These are phyloP conservation scores for Saprolegnia diclina DNA, from an alignment of 352 stramenopile genomes.

Conservation along the genomic window DNA sequence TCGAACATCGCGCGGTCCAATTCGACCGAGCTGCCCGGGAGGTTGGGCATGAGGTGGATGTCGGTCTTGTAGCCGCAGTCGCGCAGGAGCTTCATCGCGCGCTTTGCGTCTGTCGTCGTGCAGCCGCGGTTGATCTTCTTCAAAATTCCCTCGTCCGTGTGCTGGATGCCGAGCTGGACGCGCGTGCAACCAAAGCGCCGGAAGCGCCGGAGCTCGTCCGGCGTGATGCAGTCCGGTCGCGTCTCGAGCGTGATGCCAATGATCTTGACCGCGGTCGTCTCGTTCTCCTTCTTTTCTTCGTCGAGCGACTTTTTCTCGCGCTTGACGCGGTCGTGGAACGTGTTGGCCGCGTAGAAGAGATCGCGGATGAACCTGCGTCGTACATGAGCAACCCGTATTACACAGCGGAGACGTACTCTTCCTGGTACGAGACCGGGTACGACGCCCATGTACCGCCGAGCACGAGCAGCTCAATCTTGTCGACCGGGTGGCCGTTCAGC, in stretches of 20 bases:
- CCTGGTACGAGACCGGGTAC: conserved; percentile 88
- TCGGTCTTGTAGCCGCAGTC: conserved; percentile 93
- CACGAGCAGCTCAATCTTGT: conserved; percentile 91
- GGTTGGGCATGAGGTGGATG: conserved; percentile 91
- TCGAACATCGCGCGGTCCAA: conserved; percentile 89
- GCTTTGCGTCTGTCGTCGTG: conserved; percentile 57
- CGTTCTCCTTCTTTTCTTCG: conserved; percentile 87
- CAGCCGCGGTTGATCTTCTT: conserved; percentile 89
- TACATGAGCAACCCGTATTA: no score
- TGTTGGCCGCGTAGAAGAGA: conserved; percentile 90
- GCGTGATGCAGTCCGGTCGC: conserved; percentile 85
- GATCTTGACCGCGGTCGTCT: conserved; percentile 76
- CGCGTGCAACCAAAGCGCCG: conserved; percentile 79
- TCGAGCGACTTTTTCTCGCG: conserved; percentile 65
- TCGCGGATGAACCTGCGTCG: conserved; percentile 78
- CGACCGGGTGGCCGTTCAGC: conserved; percentile 89
- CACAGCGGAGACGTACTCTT: conserved; percentile 33
- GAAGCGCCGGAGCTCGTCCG: conserved; percentile 81
- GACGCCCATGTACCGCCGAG: conserved; percentile 90
- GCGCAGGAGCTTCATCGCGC: conserved; percentile 77
- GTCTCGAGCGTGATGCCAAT: conserved; percentile 90
- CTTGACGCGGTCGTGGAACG: conserved; percentile 76
- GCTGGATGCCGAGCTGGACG: conserved; percentile 88
- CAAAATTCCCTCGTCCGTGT: conserved; percentile 87
- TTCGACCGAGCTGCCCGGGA: conserved; percentile 77